Percentiles rank a stretch among this genome's conserved stretches.
Evolutionary conservation across 257 asterid genomes (phyloP).

Genomic region (Solanum ossicruentum): DNA sequence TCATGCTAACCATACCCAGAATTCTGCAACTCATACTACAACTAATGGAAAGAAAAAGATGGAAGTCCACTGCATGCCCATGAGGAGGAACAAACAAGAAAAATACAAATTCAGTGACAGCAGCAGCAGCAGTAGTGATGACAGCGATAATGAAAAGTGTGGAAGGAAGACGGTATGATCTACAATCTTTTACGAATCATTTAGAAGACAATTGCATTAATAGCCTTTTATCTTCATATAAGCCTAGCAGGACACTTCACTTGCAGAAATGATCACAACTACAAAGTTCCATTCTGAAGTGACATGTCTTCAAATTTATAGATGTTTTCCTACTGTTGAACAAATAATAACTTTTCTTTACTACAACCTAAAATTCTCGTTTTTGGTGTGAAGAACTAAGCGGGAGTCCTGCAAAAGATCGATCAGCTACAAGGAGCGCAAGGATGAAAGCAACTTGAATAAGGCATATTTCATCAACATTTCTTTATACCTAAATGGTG

Average conservation of each 20-base stretch:
- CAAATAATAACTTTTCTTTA: not conserved
- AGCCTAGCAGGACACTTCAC: not conserved
- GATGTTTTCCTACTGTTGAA: not conserved
- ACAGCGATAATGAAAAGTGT: slow-evolving; percentile 1
- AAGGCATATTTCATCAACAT: not conserved
- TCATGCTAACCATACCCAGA: not conserved
- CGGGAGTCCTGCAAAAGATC: not conserved
- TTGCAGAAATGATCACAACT: not conserved
- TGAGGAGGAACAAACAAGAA: slow-evolving; percentile 1
- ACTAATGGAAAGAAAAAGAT: not conserved
- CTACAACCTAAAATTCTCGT: not conserved
- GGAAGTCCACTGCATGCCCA: slow-evolving; percentile 2
- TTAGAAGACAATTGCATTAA: not conserved
- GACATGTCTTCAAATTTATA: not conserved
- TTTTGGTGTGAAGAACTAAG: not conserved
- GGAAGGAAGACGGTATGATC: not conserved
- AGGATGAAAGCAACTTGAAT: not conserved
- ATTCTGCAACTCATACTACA: not conserved
- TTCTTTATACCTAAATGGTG: not conserved
- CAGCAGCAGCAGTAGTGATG: slow-evolving; percentile 5
- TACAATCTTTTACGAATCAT: not conserved
- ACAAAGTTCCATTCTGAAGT: not conserved
- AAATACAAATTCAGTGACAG: not conserved
- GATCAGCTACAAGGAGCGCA: not conserved
- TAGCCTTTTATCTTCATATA: not conserved